Evolutionary conservation across 164 flowering plant genomes (phyloP).

Genomic region (Dillenia turbinata): DNA sequence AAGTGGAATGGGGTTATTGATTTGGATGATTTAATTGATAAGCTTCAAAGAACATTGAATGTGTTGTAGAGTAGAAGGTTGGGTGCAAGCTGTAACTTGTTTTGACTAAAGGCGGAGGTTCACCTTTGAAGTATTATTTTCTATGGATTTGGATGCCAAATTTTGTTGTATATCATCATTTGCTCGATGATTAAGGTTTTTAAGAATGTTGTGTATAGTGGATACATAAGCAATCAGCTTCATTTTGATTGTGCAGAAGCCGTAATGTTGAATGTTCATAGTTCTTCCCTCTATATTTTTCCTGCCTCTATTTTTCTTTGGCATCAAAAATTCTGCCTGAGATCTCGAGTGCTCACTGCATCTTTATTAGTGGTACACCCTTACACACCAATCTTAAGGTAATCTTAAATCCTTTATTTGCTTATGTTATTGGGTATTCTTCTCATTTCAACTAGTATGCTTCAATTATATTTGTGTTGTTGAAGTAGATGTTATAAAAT

Average conservation of each 20-base stretch:
- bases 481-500: not conserved
- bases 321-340: slow-evolving; percentile 69
- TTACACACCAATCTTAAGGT: slow-evolving; percentile 96
- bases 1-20: slow-evolving; percentile 39
- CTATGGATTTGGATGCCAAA: no score
- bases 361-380: slow-evolving; percentile 95
- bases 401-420: not conserved
- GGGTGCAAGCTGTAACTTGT: no score
- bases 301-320: slow-evolving; percentile 34
- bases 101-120: no score
- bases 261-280: no score
- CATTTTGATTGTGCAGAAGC: no score
- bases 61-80: slow-evolving; percentile 12
- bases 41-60: slow-evolving; percentile 30
- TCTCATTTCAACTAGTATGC: not conserved
- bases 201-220: no score
- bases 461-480: not conserved
- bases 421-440: not conserved
- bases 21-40: slow-evolving; percentile 50
- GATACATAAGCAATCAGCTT: no score
- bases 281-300: no score
- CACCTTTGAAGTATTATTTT: no score
- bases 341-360: slow-evolving; percentile 80
- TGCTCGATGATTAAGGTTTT: no score
- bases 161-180: no score